Conservation (phyloP, 2,329 filamentous ascomycete genomes). For the Sordariomycetes sp. region DNA sequence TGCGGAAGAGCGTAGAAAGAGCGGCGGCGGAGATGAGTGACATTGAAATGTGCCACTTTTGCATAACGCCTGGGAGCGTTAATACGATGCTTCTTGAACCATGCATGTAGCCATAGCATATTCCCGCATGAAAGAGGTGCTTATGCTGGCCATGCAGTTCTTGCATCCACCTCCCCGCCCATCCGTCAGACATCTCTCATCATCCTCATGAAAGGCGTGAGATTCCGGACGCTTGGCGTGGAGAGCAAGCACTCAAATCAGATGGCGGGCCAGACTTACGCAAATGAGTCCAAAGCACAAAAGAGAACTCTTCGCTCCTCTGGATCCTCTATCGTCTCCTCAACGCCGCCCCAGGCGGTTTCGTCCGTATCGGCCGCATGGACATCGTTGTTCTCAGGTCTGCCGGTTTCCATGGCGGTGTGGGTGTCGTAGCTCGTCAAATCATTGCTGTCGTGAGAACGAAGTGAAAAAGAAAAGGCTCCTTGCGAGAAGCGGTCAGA, state of each 20-base stretch:
- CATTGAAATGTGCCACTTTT: conserved; percentile 76
- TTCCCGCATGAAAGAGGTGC: too few relatives aligned
- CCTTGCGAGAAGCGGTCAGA: too few relatives aligned
- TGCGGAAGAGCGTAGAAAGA: conserved; percentile 87
- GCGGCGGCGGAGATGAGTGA: conserved; percentile 82
- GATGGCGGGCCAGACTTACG: conserved; percentile 44
- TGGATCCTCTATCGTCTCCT: conserved; percentile 49
- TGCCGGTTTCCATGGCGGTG: too few relatives aligned
- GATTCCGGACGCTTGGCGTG: neutral
- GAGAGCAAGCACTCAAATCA: neutral
- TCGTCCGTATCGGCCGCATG: conserved; percentile 23
- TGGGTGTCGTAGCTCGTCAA: too few relatives aligned
- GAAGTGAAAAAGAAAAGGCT: too few relatives aligned
- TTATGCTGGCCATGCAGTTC: too few relatives aligned
- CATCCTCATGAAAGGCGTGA: neutral
- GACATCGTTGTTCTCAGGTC: too few relatives aligned
- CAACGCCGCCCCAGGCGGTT: conserved; percentile 49
- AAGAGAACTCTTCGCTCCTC: conserved; percentile 77
- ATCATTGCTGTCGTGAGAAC: too few relatives aligned
- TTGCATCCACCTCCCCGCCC: too few relatives aligned
- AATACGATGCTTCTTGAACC: too few relatives aligned
- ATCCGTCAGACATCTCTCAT: too few relatives aligned
- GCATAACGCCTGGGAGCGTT: conserved; percentile 68
- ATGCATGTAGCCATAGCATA: too few relatives aligned
- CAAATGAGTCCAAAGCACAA: conserved; percentile 78